These are phyloP conservation scores for Cerioporus squamosus DNA, from an alignment of 1,284 basidiomycete species.

Conservation along the genomic window DNA sequence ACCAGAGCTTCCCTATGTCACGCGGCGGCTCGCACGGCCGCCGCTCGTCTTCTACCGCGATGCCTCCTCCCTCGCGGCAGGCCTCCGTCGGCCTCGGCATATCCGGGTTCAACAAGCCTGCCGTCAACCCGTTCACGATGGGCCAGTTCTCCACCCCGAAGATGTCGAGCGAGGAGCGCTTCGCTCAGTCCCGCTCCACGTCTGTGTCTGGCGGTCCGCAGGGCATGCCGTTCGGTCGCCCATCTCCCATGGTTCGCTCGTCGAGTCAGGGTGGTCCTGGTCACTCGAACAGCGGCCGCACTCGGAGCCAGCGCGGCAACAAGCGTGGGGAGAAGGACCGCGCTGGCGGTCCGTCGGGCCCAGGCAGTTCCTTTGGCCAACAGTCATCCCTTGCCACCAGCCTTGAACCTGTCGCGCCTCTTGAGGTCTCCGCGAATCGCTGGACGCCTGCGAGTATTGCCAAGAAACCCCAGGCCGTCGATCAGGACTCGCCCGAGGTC, in stretches of 20 bases:
- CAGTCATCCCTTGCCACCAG: constrained; percentile 24
- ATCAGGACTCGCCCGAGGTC: constrained; percentile 76
- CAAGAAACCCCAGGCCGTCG: constrained; percentile 42
- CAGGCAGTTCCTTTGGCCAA: constrained; percentile 22
- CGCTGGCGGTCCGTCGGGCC: constrained; percentile 26
- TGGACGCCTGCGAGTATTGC: constrained; percentile 63
- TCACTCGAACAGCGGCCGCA: constrained; percentile 59
- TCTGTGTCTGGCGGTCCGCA: constrained; percentile 43
- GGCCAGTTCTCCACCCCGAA: constrained; percentile 75
- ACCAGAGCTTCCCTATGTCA: constrained; percentile 56
- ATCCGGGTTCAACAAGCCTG: constrained; percentile 48
- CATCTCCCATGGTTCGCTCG: constrained; percentile 71
- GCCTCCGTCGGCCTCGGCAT: constrained; percentile 64
- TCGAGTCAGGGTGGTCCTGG: constrained; percentile 75
- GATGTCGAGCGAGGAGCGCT: constrained; percentile 77
- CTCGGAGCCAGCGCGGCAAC: constrained; percentile 75
- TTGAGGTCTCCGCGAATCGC: constrained; percentile 80
- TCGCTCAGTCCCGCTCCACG: constrained; percentile 49
- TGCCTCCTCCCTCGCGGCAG: constrained; percentile 48
- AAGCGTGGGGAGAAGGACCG: constrained; percentile 49
- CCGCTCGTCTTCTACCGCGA: constrained; percentile 48
- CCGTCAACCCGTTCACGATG: constrained; percentile 60
- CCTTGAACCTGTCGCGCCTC: constrained; percentile 75
- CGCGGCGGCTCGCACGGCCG: constrained; percentile 62
- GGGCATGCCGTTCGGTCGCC: constrained; percentile 52